Base-by-base conservation (phyloP, 140 eudicot species). In the Cichorium intybus region DNA sequence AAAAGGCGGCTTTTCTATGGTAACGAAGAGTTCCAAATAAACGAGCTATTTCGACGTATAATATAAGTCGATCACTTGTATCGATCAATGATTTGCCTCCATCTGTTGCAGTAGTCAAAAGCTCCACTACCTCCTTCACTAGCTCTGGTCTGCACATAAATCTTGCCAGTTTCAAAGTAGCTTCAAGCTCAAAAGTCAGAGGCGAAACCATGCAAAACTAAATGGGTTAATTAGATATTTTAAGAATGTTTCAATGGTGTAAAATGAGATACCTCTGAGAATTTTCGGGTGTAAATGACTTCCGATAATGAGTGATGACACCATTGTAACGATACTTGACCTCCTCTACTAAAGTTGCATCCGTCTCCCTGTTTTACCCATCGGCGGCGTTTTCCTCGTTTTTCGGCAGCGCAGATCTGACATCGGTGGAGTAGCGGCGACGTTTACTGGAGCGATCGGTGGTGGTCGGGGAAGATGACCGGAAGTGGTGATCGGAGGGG, bases 1-100 rank as follows among this genome's bases (percentile, higher is more conserved):
- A 92, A 77, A 92, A 92, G n/a, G 96, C 99, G 61, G 99, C 90
- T 83, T 92, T 92, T 15, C 99, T 76, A 29, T 83, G 88, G 71
- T 92, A 88, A 78, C 96, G 96, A 56, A 92, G 87, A 49, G 84
- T 82, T 69, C 97, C 96, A 81, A 83, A 92, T 33, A 92, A 77
- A n/a, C 99, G 92, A 72, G 99, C 99, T 83, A 88, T 88, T 75
- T 92, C 98, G 58, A 88, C 77, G 49, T 77, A 85, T 24, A 88
- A 62, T 67, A 88, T 68, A 55, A 92, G 83, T 58, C 84, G 78
- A 71, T 92, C 99, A 76, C 90, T 88, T 60, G 95, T 83, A 81
- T 92, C 99, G 16, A 88, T 88, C 84, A 92, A 79, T 55, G 95
- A 83, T 75, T 68, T 85, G 51, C 88, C 89, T 59, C 96, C 99